Percentiles rank a stretch among this genome's conserved stretches.
phyloP scores from a whole-genome alignment of 768 basidiomycete species.

The Hortiboletus flavorubellus region DNA sequence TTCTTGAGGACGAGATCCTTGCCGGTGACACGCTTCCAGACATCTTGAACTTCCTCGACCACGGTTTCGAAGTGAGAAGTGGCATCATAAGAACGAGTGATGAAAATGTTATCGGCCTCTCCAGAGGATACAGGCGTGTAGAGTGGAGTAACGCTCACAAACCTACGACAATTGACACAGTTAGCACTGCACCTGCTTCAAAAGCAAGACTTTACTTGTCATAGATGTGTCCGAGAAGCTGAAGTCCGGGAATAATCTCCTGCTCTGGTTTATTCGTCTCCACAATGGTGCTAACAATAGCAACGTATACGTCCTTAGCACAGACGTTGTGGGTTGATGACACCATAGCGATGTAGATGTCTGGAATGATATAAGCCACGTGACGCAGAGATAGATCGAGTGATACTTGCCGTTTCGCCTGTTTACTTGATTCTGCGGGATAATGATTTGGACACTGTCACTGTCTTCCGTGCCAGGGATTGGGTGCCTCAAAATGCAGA shows the following conservation, averaged over 20 bases:
- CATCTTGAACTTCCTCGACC: conserved; percentile 94
- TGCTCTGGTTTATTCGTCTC: conserved; percentile 90
- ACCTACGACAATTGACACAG: conserved; percentile 46
- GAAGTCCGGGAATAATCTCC: conserved; percentile 90
- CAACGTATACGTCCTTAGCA: conserved; percentile 91
- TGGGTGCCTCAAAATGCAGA: conserved; percentile 97
- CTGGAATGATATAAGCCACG: conserved; percentile 39
- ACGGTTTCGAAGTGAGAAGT: conserved; percentile 99
- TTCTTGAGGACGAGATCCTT: conserved; percentile 83
- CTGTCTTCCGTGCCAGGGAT: conserved; percentile 96
- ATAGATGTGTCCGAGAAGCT: conserved; percentile 86
- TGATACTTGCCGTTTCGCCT: conserved; percentile 77
- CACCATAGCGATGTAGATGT: conserved; percentile 98
- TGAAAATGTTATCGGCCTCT: conserved; percentile 84
- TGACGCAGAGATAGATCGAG: background rate
- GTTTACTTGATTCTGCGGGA: conserved; percentile 96
- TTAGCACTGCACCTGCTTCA: conserved; percentile 5
- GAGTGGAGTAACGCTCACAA: conserved; percentile 82
- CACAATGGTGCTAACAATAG: conserved; percentile 97
- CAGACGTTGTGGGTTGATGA: conserved; percentile 97
- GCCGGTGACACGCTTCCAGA: conserved; percentile 87
- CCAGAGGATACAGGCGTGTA: conserved; percentile 88
- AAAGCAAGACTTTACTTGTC: conserved; percentile 68
- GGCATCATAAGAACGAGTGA: conserved; percentile 97
- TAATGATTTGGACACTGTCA: conserved; percentile 96